Base-by-base conservation (phyloP, 2,329 filamentous ascomycete genomes). In the Corinectria fuckeliana region DNA sequence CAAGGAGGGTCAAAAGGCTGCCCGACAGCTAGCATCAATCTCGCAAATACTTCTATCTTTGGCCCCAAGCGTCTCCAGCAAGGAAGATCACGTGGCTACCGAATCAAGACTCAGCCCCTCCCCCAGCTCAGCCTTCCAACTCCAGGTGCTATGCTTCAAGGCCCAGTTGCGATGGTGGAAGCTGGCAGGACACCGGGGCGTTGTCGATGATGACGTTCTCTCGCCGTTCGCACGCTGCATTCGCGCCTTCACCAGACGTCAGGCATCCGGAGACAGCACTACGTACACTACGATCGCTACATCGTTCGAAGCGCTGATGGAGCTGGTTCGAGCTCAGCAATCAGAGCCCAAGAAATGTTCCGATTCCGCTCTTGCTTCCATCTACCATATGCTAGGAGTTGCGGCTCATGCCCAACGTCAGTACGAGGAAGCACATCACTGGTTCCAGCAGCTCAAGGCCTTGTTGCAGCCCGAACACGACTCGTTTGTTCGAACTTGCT, bases 151-250 rank as follows among this genome's bases (percentile, higher is more conserved):
- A 1, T 89, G 87, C 9, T 80, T 93, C 36, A 80, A 81, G 21
- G 78, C 83, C 7, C 83, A 89, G 26, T 74, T 88, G n/a, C 76
- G 79, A 39, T 91, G 87, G 83, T 92, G 90, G 89, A 78, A 75
- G 39, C 68, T 91, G 57, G 83, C 83, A 6, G 80, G 81, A 2
- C 88, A 91, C 66, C 73, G 82, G 58, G 84, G 83, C 1, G 82
- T 89, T 57, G 71, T 83, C 4, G 83, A 87, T 32, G 87, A 86
- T 56, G 89, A 92, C 13, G 74, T 93, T 6, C 69, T 89, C n/a
- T 79, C 85, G 1, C 89, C 90, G 0, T 83, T 91, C 48, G 81
- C 83, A 0, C 85, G 84, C 50, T 92, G 87, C 63, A 67, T 91
- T 16, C 77, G 81, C 9, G 83, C 89, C 1, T 90, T 88, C 64